phyloP scores from a whole-genome alignment of 2,329 filamentous ascomycete genomes.

The Chaetomium sp. region DNA sequence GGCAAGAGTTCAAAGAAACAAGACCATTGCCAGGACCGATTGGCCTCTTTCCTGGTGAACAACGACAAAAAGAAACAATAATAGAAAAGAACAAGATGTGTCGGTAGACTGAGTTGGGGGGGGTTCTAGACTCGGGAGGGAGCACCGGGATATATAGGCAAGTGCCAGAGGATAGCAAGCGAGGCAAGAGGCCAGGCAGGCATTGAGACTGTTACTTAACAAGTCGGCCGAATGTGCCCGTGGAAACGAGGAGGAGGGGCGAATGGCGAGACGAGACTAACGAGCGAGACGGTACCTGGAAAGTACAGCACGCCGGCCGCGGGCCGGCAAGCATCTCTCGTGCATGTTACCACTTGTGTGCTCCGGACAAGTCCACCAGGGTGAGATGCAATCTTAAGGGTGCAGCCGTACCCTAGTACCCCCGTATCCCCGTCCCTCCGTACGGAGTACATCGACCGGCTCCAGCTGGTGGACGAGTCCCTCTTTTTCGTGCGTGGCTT shows the following conservation, averaged over 20 bases:
- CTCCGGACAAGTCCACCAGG: constrained; percentile 15
- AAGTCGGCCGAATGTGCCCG: constrained; percentile 18
- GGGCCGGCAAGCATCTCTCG: constrained; percentile 22
- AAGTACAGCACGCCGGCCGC: constrained; percentile 27
- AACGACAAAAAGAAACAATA: constrained; percentile 36
- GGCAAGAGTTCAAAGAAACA: constrained; percentile 44
- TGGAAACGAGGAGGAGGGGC: constrained; percentile 20
- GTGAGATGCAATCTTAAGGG: constrained; percentile 25
- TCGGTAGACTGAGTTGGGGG: constrained; percentile 33
- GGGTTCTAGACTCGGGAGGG: constrained; percentile 43
- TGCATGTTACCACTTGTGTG: constrained; percentile 22
- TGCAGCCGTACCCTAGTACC: constrained; percentile 16
- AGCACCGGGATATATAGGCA: constrained; percentile 52
- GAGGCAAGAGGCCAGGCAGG: constrained; percentile 27
- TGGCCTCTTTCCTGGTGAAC: constrained; percentile 38
- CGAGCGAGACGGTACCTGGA: constrained; percentile 24
- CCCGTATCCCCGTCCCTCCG: constrained; percentile 22
- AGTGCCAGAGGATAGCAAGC: constrained; percentile 29
- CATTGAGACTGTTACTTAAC: constrained; percentile 25
- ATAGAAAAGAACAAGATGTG: constrained; percentile 31
- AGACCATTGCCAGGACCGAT: constrained; percentile 46
- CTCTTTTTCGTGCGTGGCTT: constrained; percentile 23
- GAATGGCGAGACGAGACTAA: constrained; percentile 25
- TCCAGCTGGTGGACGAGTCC: constrained; percentile 16
- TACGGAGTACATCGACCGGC: constrained; percentile 8